Conservation (phyloP, 805 yeast genomes). For the Nakazawaea ernobii region DNA sequence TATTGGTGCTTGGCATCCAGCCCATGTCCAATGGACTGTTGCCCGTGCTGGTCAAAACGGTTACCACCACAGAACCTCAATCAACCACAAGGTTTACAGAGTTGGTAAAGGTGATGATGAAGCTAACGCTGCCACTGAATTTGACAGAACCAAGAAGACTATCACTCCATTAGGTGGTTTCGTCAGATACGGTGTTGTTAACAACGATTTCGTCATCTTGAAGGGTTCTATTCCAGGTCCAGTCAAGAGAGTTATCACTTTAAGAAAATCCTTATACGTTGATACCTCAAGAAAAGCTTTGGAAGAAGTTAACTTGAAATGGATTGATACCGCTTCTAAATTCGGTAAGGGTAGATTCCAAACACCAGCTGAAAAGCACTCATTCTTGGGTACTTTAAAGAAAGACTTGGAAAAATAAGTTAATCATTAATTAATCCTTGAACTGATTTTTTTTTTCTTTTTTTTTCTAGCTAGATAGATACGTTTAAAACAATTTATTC, state of each 20-base stretch:
- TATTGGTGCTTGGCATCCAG: slow-evolving; percentile 99
- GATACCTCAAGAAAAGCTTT: slow-evolving; percentile 97
- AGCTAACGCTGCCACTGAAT: slow-evolving; percentile 90
- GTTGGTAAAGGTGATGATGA: slow-evolving; percentile 96
- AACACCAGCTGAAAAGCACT: slow-evolving; percentile 99
- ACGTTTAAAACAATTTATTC: no score
- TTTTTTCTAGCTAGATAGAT: neutral
- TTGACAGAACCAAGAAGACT: slow-evolving; percentile 99
- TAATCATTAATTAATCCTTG: neutral
- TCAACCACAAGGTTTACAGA: slow-evolving; percentile 99
- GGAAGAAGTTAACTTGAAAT: slow-evolving; percentile 94
- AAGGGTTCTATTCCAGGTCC: slow-evolving; percentile 99
- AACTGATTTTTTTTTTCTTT: neutral
- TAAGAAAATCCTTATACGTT: slow-evolving; percentile 97
- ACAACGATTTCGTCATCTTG: slow-evolving; percentile 94
- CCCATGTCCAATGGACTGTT: slow-evolving; percentile 99
- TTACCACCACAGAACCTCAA: slow-evolving; percentile 99
- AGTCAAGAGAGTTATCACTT: slow-evolving; percentile 98
- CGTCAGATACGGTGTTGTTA: slow-evolving; percentile 97
- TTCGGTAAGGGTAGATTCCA: slow-evolving; percentile 99
- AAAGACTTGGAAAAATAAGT: slow-evolving; percentile 64
- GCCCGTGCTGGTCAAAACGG: slow-evolving; percentile 99
- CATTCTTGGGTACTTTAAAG: slow-evolving; percentile 99
- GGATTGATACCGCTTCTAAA: slow-evolving; percentile 99
- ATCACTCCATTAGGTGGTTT: slow-evolving; percentile 99